Base-by-base conservation (phyloP, 345 rosid genomes). In the Salix brachista region DNA sequence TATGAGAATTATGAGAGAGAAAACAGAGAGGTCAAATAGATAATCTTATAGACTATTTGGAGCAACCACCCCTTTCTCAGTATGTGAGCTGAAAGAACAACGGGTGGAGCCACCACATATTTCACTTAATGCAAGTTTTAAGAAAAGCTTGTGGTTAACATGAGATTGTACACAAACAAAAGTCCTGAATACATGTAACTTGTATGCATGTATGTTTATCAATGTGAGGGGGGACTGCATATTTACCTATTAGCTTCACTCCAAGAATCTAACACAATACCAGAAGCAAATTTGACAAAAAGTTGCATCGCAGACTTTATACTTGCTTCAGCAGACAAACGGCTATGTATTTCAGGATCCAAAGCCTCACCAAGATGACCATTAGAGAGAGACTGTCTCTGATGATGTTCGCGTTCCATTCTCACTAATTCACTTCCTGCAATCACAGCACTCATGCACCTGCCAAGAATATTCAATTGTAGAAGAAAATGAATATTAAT, bases 221-320 rank as follows among this genome's bases (percentile, higher is more conserved):
- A 16, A 39, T 13, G 42, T 46, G 67, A 16, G 25, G 18, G 4
- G 14, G 16, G 1, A 5, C 48, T 64, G 32, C 42, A 56, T 39
- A 52, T 41, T 83, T 84, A 96, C 98, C 98, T 88, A 89, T 89
- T 92, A 69, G 90, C 81, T 85, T 94, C 97, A 36, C 75, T 87
- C 95, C 92, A 92, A 41, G 97, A 92, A 86, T 96, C 99, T 78
- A 96, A 84, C 65, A 89, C 87, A 60, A 90, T 88, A 48, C 93
- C 95, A 36, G 98, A 84, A 60, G 98, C 89, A 69, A 92, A 94
- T 85, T 91, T 96, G 68, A 94, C 89, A 86, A 92, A 94, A 79
- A 91, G 89, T 82, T 90, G 94, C 97, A 96, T 92, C 66, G 99
- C 88, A 19, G 98, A 88, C 84, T 92, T 94, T 62, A 94, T 91